Conservation (phyloP, 306 rosid species). For the Cucumis cinereus region DNA sequence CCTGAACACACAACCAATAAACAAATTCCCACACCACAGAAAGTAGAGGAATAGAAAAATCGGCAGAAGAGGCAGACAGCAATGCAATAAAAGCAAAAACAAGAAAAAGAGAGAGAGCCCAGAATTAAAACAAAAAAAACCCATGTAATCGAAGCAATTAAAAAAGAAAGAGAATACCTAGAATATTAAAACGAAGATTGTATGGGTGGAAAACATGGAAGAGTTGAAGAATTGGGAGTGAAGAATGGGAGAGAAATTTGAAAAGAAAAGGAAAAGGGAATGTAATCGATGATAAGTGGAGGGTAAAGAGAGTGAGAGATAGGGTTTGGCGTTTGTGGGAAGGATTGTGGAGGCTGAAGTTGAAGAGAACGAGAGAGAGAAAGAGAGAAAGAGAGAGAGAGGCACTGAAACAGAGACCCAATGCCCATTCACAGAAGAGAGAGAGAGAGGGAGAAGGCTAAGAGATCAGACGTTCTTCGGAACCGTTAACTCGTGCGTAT, state of each 20-base stretch:
- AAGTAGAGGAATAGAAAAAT: not conserved
- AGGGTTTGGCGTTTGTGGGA: not conserved
- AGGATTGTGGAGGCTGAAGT: not conserved
- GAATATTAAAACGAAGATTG: not conserved
- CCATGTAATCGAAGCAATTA: not conserved
- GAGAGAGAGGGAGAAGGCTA: not conserved
- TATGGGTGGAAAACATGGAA: not conserved
- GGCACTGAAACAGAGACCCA: conserved; percentile 11
- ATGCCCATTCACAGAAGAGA: conserved; percentile 5
- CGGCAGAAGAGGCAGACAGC: not conserved
- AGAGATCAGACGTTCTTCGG: not conserved
- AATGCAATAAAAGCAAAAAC: not conserved
- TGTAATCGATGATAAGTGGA: not conserved
- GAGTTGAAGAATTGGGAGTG: not conserved
- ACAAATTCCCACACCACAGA: too few species aligned
- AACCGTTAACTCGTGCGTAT: conserved; percentile 3
- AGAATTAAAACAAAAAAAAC: not conserved
- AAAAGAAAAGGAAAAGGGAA: not conserved
- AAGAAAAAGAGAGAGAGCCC: not conserved
- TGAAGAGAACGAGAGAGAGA: not conserved
- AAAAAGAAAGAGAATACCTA: not conserved
- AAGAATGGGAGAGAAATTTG: not conserved
- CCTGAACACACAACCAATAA: not conserved
- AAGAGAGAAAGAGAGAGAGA: conserved; percentile 1
- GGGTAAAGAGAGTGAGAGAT: not conserved